A percentile compares a stretch with the other conserved stretches of the same genome.
These are phyloP conservation scores for Colletotrichum phormii DNA, from an alignment of 2,329 filamentous ascomycete species.

Conservation along the genomic window DNA sequence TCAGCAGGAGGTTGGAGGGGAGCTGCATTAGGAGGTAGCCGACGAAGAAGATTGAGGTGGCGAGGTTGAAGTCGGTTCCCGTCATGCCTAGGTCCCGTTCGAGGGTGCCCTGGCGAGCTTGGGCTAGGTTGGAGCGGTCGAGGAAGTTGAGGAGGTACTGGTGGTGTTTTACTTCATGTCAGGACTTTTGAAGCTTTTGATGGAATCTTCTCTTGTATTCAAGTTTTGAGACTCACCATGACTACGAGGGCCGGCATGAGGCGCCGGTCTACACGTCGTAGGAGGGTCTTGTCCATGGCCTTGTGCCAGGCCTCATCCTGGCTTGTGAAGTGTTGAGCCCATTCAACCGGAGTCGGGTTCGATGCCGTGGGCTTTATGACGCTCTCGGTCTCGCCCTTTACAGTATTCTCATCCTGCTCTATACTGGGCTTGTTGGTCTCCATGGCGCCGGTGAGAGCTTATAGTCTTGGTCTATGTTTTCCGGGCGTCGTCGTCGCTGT, in stretches of 20 bases:
- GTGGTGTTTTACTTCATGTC: background rate
- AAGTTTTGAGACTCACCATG: slow-evolving; percentile 59
- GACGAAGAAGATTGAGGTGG: slow-evolving; percentile 66
- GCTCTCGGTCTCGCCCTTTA: background rate
- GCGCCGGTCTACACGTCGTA: slow-evolving; percentile 63
- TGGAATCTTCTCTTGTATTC: background rate
- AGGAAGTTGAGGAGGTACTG: slow-evolving; percentile 62
- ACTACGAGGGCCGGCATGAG: slow-evolving; percentile 62
- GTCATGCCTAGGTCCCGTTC: slow-evolving; percentile 65
- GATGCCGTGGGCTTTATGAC: slow-evolving; percentile 18
- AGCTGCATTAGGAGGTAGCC: slow-evolving; percentile 72
- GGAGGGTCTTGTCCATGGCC: slow-evolving; percentile 40
- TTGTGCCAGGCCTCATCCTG: slow-evolving; percentile 32
- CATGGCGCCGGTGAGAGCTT: background rate
- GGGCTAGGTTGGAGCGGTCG: slow-evolving; percentile 64
- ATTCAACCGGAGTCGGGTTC: slow-evolving; percentile 27
- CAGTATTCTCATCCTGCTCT: slow-evolving; percentile 27
- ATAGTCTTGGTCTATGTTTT: background rate
- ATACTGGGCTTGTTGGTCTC: slow-evolving; percentile 21
- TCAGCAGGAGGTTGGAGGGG: slow-evolving; percentile 69
- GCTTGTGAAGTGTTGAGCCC: slow-evolving; percentile 18
- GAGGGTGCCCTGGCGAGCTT: slow-evolving; percentile 64
- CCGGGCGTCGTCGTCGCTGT: background rate
- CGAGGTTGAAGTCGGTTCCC: slow-evolving; percentile 68
- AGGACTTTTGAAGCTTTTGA: background rate